Conservation (phyloP, 805 yeast genomes). For the Yamadazyma scolyti region DNA sequence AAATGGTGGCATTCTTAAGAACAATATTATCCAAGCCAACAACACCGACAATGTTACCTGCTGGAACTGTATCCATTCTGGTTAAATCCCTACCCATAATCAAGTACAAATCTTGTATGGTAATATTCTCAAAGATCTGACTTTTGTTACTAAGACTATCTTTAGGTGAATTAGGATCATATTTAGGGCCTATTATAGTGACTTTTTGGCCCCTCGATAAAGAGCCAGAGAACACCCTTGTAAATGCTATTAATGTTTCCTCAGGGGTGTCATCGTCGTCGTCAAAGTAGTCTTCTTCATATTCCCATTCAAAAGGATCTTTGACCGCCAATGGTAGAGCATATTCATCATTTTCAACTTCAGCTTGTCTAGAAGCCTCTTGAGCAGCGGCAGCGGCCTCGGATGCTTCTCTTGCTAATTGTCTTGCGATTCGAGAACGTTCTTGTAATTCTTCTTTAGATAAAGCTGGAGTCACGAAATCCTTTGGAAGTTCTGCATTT, state of each 20-base stretch:
- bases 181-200: constrained; percentile 81
- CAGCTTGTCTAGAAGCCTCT: constrained; percentile 17
- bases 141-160: constrained; percentile 37
- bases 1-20: constrained; percentile 80
- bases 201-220: constrained; percentile 71
- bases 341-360: constrained; percentile 19
- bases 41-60: constrained; percentile 93
- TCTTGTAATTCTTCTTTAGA: constrained; percentile 59
- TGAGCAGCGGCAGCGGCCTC: constrained; percentile 37
- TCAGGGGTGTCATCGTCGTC: constrained; percentile 43
- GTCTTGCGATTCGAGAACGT: constrained; percentile 60
- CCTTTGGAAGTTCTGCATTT: constrained; percentile 69
- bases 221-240: constrained; percentile 86
- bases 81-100: constrained; percentile 92
- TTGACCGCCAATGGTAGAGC: constrained; percentile 22
- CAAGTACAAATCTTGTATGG: constrained; percentile 66
- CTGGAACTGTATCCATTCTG: constrained; percentile 75
- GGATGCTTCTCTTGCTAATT: constrained; percentile 65
- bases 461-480: constrained; percentile 29
- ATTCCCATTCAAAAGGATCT: constrained; percentile 42
- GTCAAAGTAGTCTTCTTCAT: constrained; percentile 47
- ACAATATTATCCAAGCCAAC: constrained; percentile 84
- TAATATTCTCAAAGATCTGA: constrained; percentile 54
- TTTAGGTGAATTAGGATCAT: constrained; percentile 53
- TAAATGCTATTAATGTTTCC: constrained; percentile 81